Conservation (phyloP, 805 yeast genomes). For the Candida ulmi region DNA sequence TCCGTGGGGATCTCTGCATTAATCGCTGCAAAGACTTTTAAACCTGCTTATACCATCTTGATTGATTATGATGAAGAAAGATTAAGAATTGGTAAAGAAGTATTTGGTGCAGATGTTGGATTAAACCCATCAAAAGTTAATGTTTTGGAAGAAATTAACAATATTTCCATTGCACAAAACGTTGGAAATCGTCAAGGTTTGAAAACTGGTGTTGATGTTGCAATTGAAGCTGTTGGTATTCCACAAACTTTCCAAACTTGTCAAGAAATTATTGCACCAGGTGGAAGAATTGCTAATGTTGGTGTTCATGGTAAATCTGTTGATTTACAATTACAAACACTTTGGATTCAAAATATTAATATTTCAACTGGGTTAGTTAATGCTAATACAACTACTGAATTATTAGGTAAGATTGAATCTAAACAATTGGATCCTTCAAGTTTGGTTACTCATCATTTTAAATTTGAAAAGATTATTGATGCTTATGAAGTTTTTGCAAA, state of each 20-base stretch:
- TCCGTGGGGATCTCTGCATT: conserved; percentile 65
- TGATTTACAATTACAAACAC: conserved; percentile 35
- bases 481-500: conserved; percentile 56
- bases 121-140: conserved; percentile 46
- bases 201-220: conserved; percentile 53
- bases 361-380: conserved; percentile 47
- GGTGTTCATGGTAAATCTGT: conserved; percentile 47
- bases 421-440: conserved; percentile 36
- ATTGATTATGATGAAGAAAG: conserved; percentile 57
- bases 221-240: conserved; percentile 60
- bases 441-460: conserved; percentile 57
- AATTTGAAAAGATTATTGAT: conserved; percentile 46
- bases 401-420: conserved; percentile 30
- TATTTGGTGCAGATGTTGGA: conserved; percentile 54
- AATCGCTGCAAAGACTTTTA: conserved; percentile 44
- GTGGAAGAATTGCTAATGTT: conserved; percentile 62
- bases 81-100: conserved; percentile 47
- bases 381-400: conserved; percentile 35
- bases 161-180: conserved; percentile 22
- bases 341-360: conserved; percentile 39
- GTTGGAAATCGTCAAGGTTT: conserved; percentile 23
- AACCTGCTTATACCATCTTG: conserved; percentile 51
- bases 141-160: conserved; percentile 32
- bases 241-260: conserved; percentile 56
- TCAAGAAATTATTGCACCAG: conserved; percentile 46